Conservation (phyloP, 2,329 filamentous ascomycete genomes). For the Hypoxylon sp. region DNA sequence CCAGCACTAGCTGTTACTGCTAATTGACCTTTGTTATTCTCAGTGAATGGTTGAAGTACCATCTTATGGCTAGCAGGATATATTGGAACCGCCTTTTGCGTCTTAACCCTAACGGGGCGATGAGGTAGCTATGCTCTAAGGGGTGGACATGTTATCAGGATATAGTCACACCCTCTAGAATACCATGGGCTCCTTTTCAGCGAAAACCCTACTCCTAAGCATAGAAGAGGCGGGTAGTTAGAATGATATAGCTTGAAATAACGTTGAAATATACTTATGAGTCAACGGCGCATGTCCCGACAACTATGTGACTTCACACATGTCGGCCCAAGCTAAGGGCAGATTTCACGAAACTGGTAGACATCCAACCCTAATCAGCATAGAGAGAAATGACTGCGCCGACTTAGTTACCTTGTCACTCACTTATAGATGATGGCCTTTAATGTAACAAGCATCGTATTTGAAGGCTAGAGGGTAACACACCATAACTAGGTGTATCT, state of each 20-base stretch:
- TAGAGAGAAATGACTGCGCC: background rate
- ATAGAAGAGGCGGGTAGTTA: background rate
- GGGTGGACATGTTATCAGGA: background rate
- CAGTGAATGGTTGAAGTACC: background rate
- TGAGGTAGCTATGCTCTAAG: background rate
- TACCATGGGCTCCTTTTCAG: background rate
- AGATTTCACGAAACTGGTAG: background rate
- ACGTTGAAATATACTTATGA: background rate
- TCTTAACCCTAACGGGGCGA: background rate
- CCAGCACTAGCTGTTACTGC: background rate
- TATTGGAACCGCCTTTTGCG: background rate
- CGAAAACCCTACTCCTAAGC: background rate
- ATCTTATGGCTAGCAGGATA: background rate
- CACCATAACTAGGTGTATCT: background rate
- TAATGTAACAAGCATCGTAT: background rate
- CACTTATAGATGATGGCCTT: background rate
- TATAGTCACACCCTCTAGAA: background rate
- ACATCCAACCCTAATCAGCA: background rate
- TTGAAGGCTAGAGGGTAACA: background rate
- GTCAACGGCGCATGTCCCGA: background rate
- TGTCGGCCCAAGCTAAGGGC: background rate
- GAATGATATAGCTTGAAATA: background rate
- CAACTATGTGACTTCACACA: background rate
- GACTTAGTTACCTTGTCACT: background rate
- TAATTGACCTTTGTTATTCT: background rate